Percentiles rank a stretch among this genome's conserved stretches.
These are phyloP conservation scores for Metarhizium brunneum DNA, from an alignment of 2,329 filamentous ascomycete species.

Conservation along the genomic window DNA sequence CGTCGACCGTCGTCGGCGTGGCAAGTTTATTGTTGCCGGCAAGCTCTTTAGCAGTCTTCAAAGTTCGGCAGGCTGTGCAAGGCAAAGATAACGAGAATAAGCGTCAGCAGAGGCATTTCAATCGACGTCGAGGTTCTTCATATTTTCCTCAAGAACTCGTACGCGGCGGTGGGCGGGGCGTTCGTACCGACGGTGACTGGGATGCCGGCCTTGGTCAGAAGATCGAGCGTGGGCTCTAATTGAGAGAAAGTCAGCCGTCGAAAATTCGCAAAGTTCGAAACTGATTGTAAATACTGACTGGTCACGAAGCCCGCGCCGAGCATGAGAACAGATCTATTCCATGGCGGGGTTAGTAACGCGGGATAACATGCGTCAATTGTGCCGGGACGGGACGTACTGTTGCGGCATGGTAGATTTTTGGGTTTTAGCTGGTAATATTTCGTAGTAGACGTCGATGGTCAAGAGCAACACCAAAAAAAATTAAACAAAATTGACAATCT, in stretches of 20 bases:
- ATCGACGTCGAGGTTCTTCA: not conserved
- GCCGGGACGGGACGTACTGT: conserved; percentile 3
- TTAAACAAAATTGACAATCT: not conserved
- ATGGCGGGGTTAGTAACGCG: not conserved
- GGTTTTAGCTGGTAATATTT: not conserved
- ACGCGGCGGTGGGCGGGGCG: conserved; percentile 5
- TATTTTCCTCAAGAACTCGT: not conserved
- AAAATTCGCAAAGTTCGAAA: not conserved
- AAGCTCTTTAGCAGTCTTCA: conserved; percentile 68
- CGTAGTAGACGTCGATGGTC: not conserved
- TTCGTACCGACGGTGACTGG: conserved; percentile 54
- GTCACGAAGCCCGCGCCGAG: conserved; percentile 51
- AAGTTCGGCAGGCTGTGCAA: conserved; percentile 64
- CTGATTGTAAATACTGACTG: conserved; percentile 2
- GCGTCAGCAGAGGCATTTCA: conserved; percentile 2
- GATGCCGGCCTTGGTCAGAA: conserved; percentile 51
- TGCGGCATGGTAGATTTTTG: not conserved
- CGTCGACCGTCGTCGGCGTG: conserved; percentile 73
- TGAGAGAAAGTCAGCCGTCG: not conserved
- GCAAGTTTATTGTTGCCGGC: conserved; percentile 63
- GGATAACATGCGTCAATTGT: not conserved
- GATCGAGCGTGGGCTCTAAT: conserved; percentile 50
- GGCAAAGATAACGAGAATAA: not conserved
- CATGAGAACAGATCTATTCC: conserved; percentile 22
- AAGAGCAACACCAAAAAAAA: not conserved